Base-by-base conservation (phyloP, 2,329 filamentous ascomycete genomes). In the Phyllosticta capitalensis region DNA sequence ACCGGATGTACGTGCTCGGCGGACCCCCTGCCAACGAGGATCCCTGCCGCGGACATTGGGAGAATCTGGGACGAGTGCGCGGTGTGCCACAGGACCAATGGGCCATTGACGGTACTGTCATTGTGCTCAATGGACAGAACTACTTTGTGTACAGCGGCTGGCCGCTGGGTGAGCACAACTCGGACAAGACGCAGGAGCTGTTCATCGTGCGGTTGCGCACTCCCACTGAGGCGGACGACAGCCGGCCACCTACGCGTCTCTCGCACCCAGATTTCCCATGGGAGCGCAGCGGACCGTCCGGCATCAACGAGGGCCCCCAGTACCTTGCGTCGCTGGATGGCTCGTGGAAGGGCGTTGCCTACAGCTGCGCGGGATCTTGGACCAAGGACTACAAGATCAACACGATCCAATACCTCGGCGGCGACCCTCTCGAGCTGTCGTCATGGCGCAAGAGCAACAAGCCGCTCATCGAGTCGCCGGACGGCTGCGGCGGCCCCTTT, bases 351-450 rank as follows among this genome's bases (percentile, higher is more conserved):
- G 76, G 76, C 1, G 63, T 79, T n/a, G 76, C 72, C n/a, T 79
- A 77, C 61, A 74, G 71, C 5, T 78, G 76, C 62, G 74, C 75
- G 0, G 76, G 75, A 1, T 72, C 68, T 61, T 79, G 76, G 76
- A 78, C 76, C 1, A 71, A 72, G 53, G 72, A 78, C 59, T 78
- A 78, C 66, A 78, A 78, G 63, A 77, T 78, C 73, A 74, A 73
- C n/a, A 70, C 75, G 0, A 65, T 79, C 21, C 68, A 72, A 49
- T 76, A 71, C 59, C 64, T 68, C 0, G 75, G 74, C 14, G 73
- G 74, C 1, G 69, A 76, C 59, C 76, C 76, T 2, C 65, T 78
- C 0, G 61, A 72, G 28, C 66, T 67, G 0, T 50, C 38, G 0
- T 69, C 67, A 0, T 79, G 76, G 76, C 63, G 63, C 14, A 79